Base-by-base conservation (phyloP, 306 rosid genomes). In the Quercus gilva region DNA sequence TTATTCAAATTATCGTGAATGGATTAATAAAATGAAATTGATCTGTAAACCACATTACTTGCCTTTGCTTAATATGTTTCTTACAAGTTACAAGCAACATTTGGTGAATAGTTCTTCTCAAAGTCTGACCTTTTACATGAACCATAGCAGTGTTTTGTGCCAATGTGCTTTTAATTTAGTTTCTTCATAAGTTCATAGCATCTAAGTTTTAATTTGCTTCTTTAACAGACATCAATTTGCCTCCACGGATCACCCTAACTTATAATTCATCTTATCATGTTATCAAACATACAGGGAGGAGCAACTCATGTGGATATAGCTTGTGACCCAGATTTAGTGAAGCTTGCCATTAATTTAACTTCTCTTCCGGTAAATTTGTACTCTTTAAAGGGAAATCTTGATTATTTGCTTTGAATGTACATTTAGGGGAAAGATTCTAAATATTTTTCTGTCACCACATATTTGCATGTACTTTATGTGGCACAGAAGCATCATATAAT, bases 281-380 rank as follows among this genome's bases (percentile, higher is more conserved):
- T 6, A 6, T 76, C 43, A 51, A 59, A 71, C 56, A 55, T 65
- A 18, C 78, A 92, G 97, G 98, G 97, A 15, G 98, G 97, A 86
- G 97, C 98, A 72, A 94, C 98, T 84, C 99, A 92, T 55, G 97
- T 94, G 80, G 99, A 94, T 84, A 94, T 92, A 87, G 99, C 99
- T 60, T 92, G 97, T 80, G 97, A 94, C 74, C 94, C 97, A 1
- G 97, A 89, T 84, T 84, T 94, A 87, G 99, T 94, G 88, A 91
- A 88, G 84, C 92, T 94, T 78, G 99, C 97, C 33, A 79, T 87
- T 63, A 85, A 89, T 77, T 86, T 94, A 88, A 94, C 97, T 85
- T 87, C 94, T 86, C 87, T 90, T 87, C 97, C 97, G 83, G 99
- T 94, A 92, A 19, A 41, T 41, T 41, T 2, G 1, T 41, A 41